Evolutionary conservation across 768 basidiomycete genomes (phyloP), one percentile per base, ranked within the genome.

Genomic region (Macrolepiota albuminosa): DNA sequence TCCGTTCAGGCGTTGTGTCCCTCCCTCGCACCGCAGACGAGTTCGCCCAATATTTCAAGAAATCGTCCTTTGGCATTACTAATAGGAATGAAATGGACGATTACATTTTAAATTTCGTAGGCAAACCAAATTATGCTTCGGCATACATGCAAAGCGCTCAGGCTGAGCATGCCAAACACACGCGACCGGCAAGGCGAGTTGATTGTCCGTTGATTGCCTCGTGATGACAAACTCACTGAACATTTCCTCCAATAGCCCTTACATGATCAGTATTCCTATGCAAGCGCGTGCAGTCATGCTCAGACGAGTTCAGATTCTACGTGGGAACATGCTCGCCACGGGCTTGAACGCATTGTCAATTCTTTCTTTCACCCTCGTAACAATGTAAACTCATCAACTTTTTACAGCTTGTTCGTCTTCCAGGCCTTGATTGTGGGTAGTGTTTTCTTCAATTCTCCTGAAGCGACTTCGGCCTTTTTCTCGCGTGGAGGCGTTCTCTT

Each of bases 401-500:
- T 2, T 53, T 42, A 4, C 51, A 86, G 85, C 40, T 72, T 79
- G 4, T 86, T 83, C 68, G 66, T 84, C 43, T 74, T 85, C 63
- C 80, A 80, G 64, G 75, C 70, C 18, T 56, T 79, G 7, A 79
- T 81, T 63, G 78, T 86, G 56, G 88, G 89, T 31, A 85, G 83
- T 0, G 81, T 89, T 29, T 93, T 88, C 78, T 76, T 84, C 61
- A 76, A 79, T 6, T 73, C 85, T 37, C 76, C 81, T 0, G 74
- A 82, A 33, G 72, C 74, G 5, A 89, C 89, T 0, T 71, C 76
- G 9, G 84, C 82, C 11, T 87, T 82, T 68, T 91, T 88, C 77
- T 85, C 87, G 21, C 82, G 91, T 16, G 89, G 88, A 43, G 86
- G 90, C 72, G 78, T 88, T n/a, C 75, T 93, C n/a, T 92, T 89